Base-by-base conservation (phyloP, 352 stramenopile species). In the Peronospora belbahrii region DNA sequence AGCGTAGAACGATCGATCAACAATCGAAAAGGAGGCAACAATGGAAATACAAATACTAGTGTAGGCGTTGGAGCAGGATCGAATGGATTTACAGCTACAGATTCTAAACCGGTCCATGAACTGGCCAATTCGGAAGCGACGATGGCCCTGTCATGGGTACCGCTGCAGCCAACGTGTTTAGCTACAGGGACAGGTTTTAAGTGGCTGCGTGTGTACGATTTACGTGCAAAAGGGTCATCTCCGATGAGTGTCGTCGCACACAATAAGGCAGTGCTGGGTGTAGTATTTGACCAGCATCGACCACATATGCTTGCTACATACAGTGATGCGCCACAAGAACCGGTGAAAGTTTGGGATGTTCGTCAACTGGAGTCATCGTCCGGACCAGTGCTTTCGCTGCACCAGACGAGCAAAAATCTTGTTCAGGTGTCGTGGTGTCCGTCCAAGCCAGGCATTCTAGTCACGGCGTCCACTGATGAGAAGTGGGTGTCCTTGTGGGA, bases 341-440 rank as follows among this genome's bases (percentile, higher is more conserved):
- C 74, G 4, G 68, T 94, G 14, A 91, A 91, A 52, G 74, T 94
- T 5, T 94, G 82, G 82, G 82, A 94, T 57, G 86, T 94, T 37
- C 82, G 82, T 3, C 79, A 83, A 32, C 45, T 94, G n/a, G 71
- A 88, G 42, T 67, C 69, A 4, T 76, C 74, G 5, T 61, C 65
- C 0, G 75, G 78, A 0, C 73, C 82, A 9, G 37, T 94, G 6
- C 48, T 88, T n/a, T 78, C 79, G 11, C 55, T 94, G 8, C 77
- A 89, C 18, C 75, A 75, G 22, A 72, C 65, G 0, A 85, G 73
- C 51, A 88, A 88, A 41, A 82, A 64, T 30, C 62, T 94, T 6
- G 53, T 75, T 8, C 79, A 91, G 31, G 76, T 94, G 27, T 70
- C 78, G 34, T 94, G 82, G 82, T 91, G 79, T 48, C 82, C 82